These are phyloP conservation scores for Uncinocarpus reesii DNA, from an alignment of 2,329 filamentous ascomycete species.

Conservation along the genomic window DNA sequence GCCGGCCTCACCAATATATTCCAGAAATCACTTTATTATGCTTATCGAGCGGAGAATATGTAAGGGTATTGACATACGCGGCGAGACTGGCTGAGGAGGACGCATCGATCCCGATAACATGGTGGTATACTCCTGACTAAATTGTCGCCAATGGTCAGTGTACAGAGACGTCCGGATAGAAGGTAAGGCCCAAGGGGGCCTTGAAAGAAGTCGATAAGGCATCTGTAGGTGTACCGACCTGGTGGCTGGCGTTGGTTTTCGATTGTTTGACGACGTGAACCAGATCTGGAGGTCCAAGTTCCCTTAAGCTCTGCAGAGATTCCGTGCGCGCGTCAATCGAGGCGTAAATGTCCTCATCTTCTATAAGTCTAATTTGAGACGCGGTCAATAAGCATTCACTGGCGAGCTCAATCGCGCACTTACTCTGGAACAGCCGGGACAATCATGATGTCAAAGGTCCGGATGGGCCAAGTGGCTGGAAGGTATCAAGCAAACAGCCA, in stretches of 20 bases:
- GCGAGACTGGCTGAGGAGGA: slow-evolving; percentile 94
- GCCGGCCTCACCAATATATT: slow-evolving; percentile 67
- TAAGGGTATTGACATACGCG: slow-evolving; percentile 96
- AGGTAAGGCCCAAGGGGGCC: no score
- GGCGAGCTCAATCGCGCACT: slow-evolving; percentile 24
- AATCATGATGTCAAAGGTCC: slow-evolving; percentile 47
- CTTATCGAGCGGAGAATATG: slow-evolving; percentile 76
- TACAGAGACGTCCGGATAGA: not conserved
- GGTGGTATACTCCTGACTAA: slow-evolving; percentile 87
- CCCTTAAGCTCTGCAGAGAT: slow-evolving; percentile 70
- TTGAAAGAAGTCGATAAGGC: no score
- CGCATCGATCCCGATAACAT: slow-evolving; percentile 93
- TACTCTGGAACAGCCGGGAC: slow-evolving; percentile 68
- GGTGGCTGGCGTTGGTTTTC: slow-evolving; percentile 47
- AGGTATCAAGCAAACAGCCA: not conserved
- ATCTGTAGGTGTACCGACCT: slow-evolving; percentile 33
- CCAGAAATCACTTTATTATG: slow-evolving; percentile 85
- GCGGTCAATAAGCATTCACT: not conserved
- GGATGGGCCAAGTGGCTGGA: not conserved
- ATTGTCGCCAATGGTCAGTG: not conserved
- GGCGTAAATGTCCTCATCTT: slow-evolving; percentile 75
- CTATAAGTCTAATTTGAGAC: slow-evolving; percentile 59
- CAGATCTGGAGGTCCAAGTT: slow-evolving; percentile 89
- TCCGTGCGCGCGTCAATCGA: slow-evolving; percentile 90
- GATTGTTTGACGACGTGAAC: slow-evolving; percentile 83